phyloP scores from a whole-genome alignment of 306 rosid species.

The Prinsepia uniflora region DNA sequence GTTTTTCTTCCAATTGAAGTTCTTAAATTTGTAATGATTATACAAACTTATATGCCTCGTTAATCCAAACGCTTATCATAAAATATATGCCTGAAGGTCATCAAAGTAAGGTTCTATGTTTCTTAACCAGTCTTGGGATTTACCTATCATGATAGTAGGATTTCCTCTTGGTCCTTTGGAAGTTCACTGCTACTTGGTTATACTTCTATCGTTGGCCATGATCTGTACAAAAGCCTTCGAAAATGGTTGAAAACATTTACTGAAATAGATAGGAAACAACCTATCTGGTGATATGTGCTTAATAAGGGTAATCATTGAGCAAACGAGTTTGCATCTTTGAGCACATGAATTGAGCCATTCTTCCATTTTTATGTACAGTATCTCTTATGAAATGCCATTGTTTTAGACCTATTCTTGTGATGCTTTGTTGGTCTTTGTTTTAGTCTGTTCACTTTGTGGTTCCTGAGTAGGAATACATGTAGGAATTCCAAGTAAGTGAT shows the following conservation, averaged over 20 bases:
- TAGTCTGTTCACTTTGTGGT: neutral
- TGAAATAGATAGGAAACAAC: neutral
- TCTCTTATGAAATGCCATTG: neutral
- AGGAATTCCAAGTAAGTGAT: conserved; percentile 10
- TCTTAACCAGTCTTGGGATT: neutral
- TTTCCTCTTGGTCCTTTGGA: neutral
- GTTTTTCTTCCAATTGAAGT: neutral
- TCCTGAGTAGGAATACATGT: neutral
- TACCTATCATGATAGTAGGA: neutral
- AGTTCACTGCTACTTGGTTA: neutral
- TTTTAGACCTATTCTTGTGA: neutral
- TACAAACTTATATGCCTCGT: neutral
- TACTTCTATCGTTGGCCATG: too few species aligned
- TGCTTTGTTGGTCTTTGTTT: neutral
- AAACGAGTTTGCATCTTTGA: neutral
- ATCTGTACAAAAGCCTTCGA: neutral
- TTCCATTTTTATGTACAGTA: neutral
- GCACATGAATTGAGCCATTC: neutral
- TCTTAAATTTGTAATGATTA: neutral
- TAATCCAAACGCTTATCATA: neutral
- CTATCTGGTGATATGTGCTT: neutral
- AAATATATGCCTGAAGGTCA: neutral
- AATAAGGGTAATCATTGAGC: neutral
- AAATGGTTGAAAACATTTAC: neutral
- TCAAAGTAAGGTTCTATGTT: neutral